phyloP scores from a whole-genome alignment of 805 yeast species.

The Scheffersomyces lignosus region DNA sequence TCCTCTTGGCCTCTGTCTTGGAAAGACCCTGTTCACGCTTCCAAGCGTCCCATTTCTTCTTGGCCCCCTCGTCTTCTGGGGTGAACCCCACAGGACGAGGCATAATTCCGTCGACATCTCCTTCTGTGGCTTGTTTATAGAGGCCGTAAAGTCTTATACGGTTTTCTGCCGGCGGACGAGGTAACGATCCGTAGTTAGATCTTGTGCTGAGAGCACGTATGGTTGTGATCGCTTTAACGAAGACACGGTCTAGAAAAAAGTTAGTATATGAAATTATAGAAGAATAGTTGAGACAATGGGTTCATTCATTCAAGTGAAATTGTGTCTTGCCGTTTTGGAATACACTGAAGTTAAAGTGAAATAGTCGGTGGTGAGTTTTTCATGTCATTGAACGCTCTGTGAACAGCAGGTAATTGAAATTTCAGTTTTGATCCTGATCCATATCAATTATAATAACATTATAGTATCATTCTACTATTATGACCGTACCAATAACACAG shows the following conservation, averaged over 20 bases:
- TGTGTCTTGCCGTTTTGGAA: too few species aligned
- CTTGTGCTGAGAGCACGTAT: conserved; percentile 70
- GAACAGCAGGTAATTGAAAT: too few species aligned
- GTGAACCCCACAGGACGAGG: conserved; percentile 61
- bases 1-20: conserved; percentile 70
- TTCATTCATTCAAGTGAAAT: too few species aligned
- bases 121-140: conserved; percentile 89
- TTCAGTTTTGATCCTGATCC: too few species aligned
- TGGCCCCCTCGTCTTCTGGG: conserved; percentile 65
- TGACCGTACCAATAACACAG: too few species aligned
- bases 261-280: conserved; percentile 12
- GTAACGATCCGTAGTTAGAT: conserved; percentile 60
- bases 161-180: conserved; percentile 74
- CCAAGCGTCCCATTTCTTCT: conserved; percentile 87
- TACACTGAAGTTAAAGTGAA: neutral
- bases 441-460: too few species aligned
- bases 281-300: too few species aligned
- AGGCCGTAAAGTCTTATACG: conserved; percentile 74
- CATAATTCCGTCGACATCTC: conserved; percentile 71
- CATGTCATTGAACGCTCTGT: too few species aligned
- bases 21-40: conserved; percentile 66
- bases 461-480: too few species aligned
- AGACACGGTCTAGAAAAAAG: conserved; percentile 63
- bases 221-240: conserved; percentile 79
- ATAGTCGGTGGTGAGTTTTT: neutral